A percentile compares a stretch with the other conserved stretches of the same genome.
Conservation (phyloP, 371 early-diverging fungal species). For the Mucor circinelloides region DNA sequence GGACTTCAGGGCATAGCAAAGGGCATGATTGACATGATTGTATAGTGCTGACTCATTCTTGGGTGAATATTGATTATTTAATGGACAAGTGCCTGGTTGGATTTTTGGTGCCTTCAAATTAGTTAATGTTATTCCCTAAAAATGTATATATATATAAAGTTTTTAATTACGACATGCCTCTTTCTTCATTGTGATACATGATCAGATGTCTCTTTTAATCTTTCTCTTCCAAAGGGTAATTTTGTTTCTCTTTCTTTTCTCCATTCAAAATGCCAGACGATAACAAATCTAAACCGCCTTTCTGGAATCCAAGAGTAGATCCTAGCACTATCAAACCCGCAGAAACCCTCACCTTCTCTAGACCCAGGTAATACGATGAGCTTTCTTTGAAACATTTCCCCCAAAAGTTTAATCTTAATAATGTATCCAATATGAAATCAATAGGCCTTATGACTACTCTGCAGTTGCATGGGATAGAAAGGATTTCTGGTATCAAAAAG, state of each 20-base stretch:
- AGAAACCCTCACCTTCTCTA: conserved; percentile 9
- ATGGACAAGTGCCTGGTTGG: conserved; percentile 88
- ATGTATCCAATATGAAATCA: not conserved
- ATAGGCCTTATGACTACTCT: conserved; percentile 14
- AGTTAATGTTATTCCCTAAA: not conserved
- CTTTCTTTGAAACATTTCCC: not conserved
- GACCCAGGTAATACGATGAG: conserved; percentile 18
- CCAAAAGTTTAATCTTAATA: not conserved
- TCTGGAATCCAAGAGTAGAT: conserved; percentile 25
- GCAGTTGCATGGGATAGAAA: conserved; percentile 21
- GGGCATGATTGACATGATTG: not conserved
- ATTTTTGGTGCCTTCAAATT: conserved; percentile 59
- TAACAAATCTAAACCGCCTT: conserved; percentile 8
- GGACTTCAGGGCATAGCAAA: not conserved
- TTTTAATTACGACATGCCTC: conserved; percentile 2
- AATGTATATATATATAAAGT: not conserved
- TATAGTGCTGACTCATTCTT: conserved; percentile 83
- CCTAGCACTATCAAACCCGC: conserved; percentile 6
- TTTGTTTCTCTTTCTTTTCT: not conserved
- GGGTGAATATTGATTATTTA: conserved; percentile 91
- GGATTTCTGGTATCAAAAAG: conserved; percentile 25
- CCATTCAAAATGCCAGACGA: conserved; percentile 6
- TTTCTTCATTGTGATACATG: not conserved
- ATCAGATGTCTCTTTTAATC: not conserved
- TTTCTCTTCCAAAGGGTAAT: not conserved